Evolutionary conservation across 345 rosid genomes (phyloP), one percentile per base, ranked within the genome.

Genomic region (Euclidium syriacum): DNA sequence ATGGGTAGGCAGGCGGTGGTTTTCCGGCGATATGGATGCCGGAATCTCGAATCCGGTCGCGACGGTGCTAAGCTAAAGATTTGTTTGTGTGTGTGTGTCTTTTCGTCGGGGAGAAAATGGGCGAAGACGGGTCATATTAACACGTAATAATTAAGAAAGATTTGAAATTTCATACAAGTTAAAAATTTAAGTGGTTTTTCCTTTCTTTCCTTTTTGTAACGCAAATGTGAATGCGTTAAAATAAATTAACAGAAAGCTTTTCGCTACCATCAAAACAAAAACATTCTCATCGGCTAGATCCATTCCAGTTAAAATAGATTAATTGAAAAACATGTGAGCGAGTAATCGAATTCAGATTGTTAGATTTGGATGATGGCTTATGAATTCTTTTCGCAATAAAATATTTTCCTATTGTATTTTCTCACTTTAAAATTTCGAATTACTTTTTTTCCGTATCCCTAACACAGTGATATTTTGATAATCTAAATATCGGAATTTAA

Each of bases 21-120:
- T 9, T 42, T 0, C 58, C 72, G 58, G 72, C 10, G 50, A 38
- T 3, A 12, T 0, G 16, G 22, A 6, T 19, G 36, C 64, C 58
- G 48, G 42, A 47, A 36, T 12, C 36, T 27, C 52, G 42, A 67
- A 67, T 36, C 23, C 64, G 65, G 64, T 48, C 26, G 64, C 64
- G 58, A 39, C 64, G 72, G 58, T 47, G 72, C 56, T 57, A 46
- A 46, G 63, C 40, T 53, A 43, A n/a, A 49, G 44, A 54, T 20
- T 22, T 64, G 59, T 16, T 42, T 41, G 30, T 33, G 53, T 29
- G 30, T 19, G 49, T 27, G 10, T 62, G 24, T 52, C 41, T 52
- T 9, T 29, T 64, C 65, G 52, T 67, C 30, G 22, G 27, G 58
- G 43, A 26, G 57, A 38, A 38, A 57, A 40, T 10, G 19, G 41